Base-by-base conservation (phyloP, 139 green algal species). In the Protoeuglena noctilucae region DNA sequence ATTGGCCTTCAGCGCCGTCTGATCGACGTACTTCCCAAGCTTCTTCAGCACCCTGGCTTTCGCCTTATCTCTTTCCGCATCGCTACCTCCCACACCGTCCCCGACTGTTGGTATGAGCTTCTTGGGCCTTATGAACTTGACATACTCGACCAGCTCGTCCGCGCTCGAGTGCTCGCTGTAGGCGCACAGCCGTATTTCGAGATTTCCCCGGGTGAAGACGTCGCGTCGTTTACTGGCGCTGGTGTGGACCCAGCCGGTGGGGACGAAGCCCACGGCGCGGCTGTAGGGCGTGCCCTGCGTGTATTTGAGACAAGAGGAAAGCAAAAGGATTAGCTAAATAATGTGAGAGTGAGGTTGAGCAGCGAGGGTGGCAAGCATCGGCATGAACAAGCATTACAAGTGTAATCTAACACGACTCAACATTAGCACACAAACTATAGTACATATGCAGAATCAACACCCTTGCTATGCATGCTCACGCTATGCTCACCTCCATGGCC, bases 101-200 rank as follows among this genome's bases (percentile, higher is more conserved):
- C 74, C 69, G 19, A 95, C 86, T 0, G 86, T 95, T 1, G 86
- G 86, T 2, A 92, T 71, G 2, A 94, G 72, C 72, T 89, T 69
- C 41, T 58, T 12, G 17, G 65, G 66, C 23, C 29, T 45, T 23
- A 89, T 48, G 40, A 75, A 82, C 1, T 34, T n/a, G 5, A 95
- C 78, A 58, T 82, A 92, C 27, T 83, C 71, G 18, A 52, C 61
- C 22, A 95, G 75, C 71, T 95, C 87, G 0, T 46, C 23, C 56
- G 75, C 94, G 67, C 50, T 78, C 53, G 59, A 81, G 67, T 95
- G 87, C 70, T 95, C 87, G 21, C 60, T 79, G 81, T 94, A 94
- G 2, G 87, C 85, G 40, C 93, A 75, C 34, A 93, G 73, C 59
- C 91, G 72, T 22, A 89, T 12, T 12, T 43, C 34, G 9, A 43